phyloP scores from a whole-genome alignment of 2,329 filamentous ascomycete genomes.

The Rhynchosporium graminicola region DNA sequence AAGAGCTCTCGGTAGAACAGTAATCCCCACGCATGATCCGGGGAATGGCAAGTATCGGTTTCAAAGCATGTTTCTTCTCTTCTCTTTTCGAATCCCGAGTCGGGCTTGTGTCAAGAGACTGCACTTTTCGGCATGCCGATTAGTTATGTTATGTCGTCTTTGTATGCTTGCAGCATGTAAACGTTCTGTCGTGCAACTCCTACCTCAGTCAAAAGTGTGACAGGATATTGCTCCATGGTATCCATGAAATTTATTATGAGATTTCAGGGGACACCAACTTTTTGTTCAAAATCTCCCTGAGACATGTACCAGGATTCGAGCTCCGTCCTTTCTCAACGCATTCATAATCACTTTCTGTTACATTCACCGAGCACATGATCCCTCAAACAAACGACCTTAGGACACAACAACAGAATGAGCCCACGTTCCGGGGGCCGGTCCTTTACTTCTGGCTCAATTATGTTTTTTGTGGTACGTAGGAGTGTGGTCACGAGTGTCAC shows the following conservation, averaged over 20 bases:
- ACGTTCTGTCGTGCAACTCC: conserved; percentile 19
- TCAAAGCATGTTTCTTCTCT: neutral
- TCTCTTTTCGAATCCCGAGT: neutral
- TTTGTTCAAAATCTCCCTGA: neutral
- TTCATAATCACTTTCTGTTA: neutral
- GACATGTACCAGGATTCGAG: conserved; percentile 5
- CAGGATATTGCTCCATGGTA: conserved; percentile 11
- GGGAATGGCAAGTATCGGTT: neutral
- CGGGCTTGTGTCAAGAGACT: conserved; percentile 10
- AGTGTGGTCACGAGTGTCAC: conserved; percentile 9
- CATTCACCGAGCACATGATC: neutral
- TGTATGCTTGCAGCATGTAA: conserved; percentile 13
- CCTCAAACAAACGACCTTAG: neutral
- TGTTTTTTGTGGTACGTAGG: conserved; percentile 5
- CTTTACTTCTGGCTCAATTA: neutral
- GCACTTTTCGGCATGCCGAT: conserved; percentile 15
- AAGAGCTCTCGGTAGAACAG: neutral
- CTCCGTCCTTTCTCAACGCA: neutral
- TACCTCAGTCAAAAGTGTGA: conserved; percentile 17
- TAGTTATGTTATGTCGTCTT: conserved; percentile 4
- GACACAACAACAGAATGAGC: neutral
- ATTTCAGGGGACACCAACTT: neutral
- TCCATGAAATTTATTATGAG: neutral
- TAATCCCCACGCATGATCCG: neutral
- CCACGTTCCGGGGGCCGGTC: too few species aligned